These are phyloP conservation scores for Penicillium silybi DNA, from an alignment of 495 filamentous ascomycete species.

Conservation along the genomic window DNA sequence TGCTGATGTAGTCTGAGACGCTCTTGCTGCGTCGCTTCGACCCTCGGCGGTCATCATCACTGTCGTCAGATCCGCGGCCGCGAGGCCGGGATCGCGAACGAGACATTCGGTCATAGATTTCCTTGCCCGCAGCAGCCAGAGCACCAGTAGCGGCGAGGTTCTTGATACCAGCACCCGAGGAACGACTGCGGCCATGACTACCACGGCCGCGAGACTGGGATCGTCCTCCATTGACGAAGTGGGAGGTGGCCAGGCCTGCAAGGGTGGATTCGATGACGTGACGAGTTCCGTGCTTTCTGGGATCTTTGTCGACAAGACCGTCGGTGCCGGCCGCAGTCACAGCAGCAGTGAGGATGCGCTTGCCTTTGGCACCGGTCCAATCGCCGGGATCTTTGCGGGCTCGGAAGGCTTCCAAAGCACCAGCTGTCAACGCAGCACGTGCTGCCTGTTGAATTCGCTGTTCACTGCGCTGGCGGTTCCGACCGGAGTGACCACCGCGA, in stretches of 20 bases:
- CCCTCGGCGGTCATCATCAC: slow-evolving; percentile 38
- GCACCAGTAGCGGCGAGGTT: slow-evolving; percentile 71
- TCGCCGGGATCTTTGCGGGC: slow-evolving; percentile 78
- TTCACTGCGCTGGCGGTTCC: slow-evolving; percentile 41
- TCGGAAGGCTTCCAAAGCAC: slow-evolving; percentile 83
- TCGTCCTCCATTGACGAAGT: slow-evolving; percentile 70
- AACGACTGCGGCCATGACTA: slow-evolving; percentile 37
- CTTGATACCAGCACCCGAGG: slow-evolving; percentile 47
- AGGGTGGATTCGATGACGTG: slow-evolving; percentile 72
- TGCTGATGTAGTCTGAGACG: slow-evolving; percentile 53
- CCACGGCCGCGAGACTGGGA: slow-evolving; percentile 45
- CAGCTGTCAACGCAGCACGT: slow-evolving; percentile 79
- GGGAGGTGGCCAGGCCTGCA: slow-evolving; percentile 79
- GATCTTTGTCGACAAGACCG: slow-evolving; percentile 65
- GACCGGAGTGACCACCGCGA: slow-evolving; percentile 23
- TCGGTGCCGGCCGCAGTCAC: slow-evolving; percentile 81
- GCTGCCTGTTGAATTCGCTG: slow-evolving; percentile 78
- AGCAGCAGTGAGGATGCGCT: slow-evolving; percentile 81
- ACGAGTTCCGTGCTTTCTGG: slow-evolving; percentile 66
- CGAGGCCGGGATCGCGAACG: slow-evolving; percentile 60
- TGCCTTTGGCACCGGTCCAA: slow-evolving; percentile 82
- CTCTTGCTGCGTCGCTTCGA: slow-evolving; percentile 52
- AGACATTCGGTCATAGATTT: slow-evolving; percentile 58
- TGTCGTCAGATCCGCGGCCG: slow-evolving; percentile 34
- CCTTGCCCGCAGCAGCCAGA: slow-evolving; percentile 77